Evolutionary conservation across 257 asterid species (phyloP), one percentile per base, ranked within the genome.

Genomic region (Handroanthus guayacan): DNA sequence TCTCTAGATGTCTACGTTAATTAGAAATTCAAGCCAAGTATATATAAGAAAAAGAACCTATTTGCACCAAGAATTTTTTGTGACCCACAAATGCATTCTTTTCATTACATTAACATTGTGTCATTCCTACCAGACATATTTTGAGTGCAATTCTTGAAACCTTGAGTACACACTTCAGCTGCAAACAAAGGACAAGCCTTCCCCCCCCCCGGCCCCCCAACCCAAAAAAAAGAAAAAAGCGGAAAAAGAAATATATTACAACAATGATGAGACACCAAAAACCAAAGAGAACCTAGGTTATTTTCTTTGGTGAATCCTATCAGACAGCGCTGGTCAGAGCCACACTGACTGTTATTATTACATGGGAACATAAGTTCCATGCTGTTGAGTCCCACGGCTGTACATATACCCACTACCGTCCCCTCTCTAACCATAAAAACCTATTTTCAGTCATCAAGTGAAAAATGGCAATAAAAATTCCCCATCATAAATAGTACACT

Each of bases 1-100:
- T 13, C 25, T 37, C 14, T 63, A 37, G 14, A 63, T n/a, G 50
- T 63, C 34, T 63, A 38, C 3, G 39, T 13, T 63, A 13, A 39
- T 63, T n/a, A n/a, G 6, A 63, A 63, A 38, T 13, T 5, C 39
- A 37, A 5, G 31, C 50, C 25, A 63, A 12, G 12, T 38, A 11
- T 60, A 60, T n/a, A 60, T 43, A 61, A 12, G 44, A 25, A 10
- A 61, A 61, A n/a, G n/a, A n/a, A n/a, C 16, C 67, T 13, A 6
- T 5, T 62, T 62, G 18, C 47, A 36, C 17, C 48, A 5, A 6
- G 69, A 39, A n/a, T n/a, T n/a, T 39, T 7, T 39, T 36, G 50
- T 63, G 50, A 63, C 31, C 69, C 20, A 39, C 34, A 63, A 63
- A 63, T 38, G 69, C 69, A 39, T 39, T 39, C 44, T 39, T 39